Evolutionary conservation across 805 yeast species (phyloP).

Genomic region (Kodamaea hsintzibuensis): DNA sequence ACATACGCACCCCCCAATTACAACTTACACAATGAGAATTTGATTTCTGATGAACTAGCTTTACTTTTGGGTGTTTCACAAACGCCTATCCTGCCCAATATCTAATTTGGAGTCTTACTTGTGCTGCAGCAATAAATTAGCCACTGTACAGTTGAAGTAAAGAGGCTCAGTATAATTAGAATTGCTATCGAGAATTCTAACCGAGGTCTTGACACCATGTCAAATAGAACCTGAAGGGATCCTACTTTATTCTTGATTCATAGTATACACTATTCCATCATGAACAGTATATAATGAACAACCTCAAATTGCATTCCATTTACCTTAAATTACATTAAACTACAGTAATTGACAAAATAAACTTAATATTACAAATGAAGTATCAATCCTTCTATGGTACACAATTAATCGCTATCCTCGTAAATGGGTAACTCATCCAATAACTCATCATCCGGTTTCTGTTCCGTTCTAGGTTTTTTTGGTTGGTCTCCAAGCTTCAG

Average conservation of each 20-base stretch:
- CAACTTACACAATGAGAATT: background rate
- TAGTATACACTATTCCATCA: too few relatives aligned
- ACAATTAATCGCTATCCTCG: slow-evolving; percentile 37
- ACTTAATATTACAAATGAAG: slow-evolving; percentile 1
- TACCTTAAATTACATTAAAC: too few relatives aligned
- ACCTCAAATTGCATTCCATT: too few relatives aligned
- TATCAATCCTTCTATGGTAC: slow-evolving; percentile 6
- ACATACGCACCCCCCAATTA: background rate
- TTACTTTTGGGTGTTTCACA: background rate
- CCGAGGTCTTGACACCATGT: too few relatives aligned
- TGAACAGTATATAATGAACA: too few relatives aligned
- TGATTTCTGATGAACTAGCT: background rate
- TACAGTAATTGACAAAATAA: background rate
- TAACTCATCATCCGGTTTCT: slow-evolving; percentile 14
- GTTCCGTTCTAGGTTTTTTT: slow-evolving; percentile 10
- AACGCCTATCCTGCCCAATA: background rate
- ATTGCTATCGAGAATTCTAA: too few relatives aligned
- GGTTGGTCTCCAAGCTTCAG: slow-evolving; percentile 10
- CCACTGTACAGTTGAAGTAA: too few relatives aligned
- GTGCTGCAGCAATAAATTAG: too few relatives aligned
- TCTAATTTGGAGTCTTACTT: background rate
- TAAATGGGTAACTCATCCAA: slow-evolving; percentile 40
- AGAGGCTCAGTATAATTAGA: background rate
- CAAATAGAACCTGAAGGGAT: too few relatives aligned
- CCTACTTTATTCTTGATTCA: background rate